A percentile compares a stretch with the other conserved stretches of the same genome.
Conservation (phyloP, 2,329 filamentous ascomycete genomes). For the Alternaria brassicae region DNA sequence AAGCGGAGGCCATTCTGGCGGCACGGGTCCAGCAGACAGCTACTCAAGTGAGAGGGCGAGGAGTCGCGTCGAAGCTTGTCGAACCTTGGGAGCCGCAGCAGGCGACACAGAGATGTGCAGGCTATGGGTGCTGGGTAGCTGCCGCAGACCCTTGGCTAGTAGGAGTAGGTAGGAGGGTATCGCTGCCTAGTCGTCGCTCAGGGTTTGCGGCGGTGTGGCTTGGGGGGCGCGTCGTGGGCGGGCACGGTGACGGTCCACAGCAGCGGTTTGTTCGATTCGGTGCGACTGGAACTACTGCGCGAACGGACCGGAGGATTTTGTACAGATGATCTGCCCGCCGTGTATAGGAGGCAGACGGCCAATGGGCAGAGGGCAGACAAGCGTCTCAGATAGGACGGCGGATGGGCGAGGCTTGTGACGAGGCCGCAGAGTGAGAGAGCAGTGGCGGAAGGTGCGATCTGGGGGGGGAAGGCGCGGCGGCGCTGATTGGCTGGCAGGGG, state of each 20-base stretch:
- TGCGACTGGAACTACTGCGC: conserved; percentile 27
- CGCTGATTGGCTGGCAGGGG: conserved; percentile 37
- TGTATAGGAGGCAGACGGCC: conserved; percentile 32
- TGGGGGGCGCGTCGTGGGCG: conserved; percentile 20
- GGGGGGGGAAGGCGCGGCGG: conserved; percentile 28
- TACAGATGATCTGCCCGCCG: conserved; percentile 60
- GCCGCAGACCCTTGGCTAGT: conserved; percentile 17
- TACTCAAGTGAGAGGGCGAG: no score
- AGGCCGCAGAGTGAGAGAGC: conserved; percentile 13
- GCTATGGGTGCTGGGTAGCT: conserved; percentile 24
- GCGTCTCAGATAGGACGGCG: conserved; percentile 43
- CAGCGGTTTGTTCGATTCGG: conserved; percentile 10
- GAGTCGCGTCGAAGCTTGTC: conserved; percentile 29
- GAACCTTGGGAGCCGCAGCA: conserved; percentile 41
- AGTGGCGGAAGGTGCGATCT: neutral
- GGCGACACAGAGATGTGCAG: conserved; percentile 44
- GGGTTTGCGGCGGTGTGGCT: conserved; percentile 23
- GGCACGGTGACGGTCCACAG: conserved; percentile 3
- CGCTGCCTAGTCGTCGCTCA: conserved; percentile 18
- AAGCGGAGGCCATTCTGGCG: conserved; percentile 80
- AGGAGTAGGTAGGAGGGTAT: no score
- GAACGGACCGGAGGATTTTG: conserved; percentile 55
- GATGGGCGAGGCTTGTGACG: conserved; percentile 50
- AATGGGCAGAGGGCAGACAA: conserved; percentile 49
- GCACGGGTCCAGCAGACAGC: no score